Percentiles rank a stretch among this genome's conserved stretches.
phyloP scores from a whole-genome alignment of 2,329 filamentous ascomycete genomes.

The Rhynchosporium graminicola region DNA sequence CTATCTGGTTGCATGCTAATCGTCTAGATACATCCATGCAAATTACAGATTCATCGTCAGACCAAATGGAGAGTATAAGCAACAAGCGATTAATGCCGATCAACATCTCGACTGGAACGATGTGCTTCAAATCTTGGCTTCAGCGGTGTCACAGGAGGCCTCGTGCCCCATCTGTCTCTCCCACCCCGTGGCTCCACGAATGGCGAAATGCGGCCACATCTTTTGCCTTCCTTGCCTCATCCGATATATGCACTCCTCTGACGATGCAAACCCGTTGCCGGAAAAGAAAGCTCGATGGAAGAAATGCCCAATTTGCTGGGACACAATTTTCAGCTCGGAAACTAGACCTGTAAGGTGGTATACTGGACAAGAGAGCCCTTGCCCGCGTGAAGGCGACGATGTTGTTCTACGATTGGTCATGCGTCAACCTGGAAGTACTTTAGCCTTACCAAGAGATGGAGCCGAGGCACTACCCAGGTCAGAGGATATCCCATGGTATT shows the following conservation, averaged over 20 bases:
- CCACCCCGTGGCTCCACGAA: conserved; percentile 87
- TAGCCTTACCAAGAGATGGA: conserved; percentile 82
- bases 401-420: conserved; percentile 86
- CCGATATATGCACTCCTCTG: conserved; percentile 88
- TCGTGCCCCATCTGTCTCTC: conserved; percentile 95
- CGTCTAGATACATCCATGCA: conserved; percentile 78
- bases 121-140: conserved; percentile 89
- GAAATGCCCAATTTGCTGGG: conserved; percentile 95
- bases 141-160: conserved; percentile 81
- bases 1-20: conserved; percentile 14
- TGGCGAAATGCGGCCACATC: conserved; percentile 97
- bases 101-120: conserved; percentile 87
- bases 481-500: conserved; percentile 90
- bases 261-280: conserved; percentile 59
- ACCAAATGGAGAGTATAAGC: conserved; percentile 75
- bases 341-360: conserved; percentile 90
- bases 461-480: conserved; percentile 67
- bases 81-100: conserved; percentile 83
- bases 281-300: conserved; percentile 81
- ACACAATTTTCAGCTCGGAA: conserved; percentile 89
- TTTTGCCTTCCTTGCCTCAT: conserved; percentile 93
- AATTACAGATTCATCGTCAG: conserved; percentile 97
- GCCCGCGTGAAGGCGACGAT: conserved; percentile 82
- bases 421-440: conserved; percentile 75
- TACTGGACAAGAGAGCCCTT: conserved; percentile 77